Conservation (phyloP, 2,329 filamentous ascomycete species). For the Cucurbitaria berberidis region DNA sequence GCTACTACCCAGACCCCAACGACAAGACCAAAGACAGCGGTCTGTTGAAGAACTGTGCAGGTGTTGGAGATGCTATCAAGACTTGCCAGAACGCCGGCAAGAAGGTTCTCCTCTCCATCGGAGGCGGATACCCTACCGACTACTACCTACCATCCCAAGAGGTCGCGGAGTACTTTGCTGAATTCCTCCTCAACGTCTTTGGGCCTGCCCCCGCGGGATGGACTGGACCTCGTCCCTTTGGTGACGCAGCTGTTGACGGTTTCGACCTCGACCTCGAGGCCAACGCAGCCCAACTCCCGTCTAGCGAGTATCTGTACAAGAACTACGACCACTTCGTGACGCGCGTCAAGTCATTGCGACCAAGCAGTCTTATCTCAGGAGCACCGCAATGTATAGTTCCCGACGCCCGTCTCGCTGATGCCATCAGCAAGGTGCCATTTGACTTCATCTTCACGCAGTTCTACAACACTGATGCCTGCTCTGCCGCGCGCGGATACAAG, state of each 20-base stretch:
- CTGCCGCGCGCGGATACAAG: slow-evolving; percentile 52
- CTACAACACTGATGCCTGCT: slow-evolving; percentile 61
- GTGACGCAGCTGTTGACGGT: slow-evolving; percentile 55
- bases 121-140: slow-evolving; percentile 49
- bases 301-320: slow-evolving; percentile 34
- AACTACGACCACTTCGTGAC: slow-evolving; percentile 58
- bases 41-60: slow-evolving; percentile 53
- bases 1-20: slow-evolving; percentile 46
- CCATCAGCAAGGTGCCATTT: slow-evolving; percentile 54
- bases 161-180: slow-evolving; percentile 55
- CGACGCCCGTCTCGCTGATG: slow-evolving; percentile 54
- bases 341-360: slow-evolving; percentile 50
- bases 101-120: slow-evolving; percentile 54
- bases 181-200: slow-evolving; percentile 59
- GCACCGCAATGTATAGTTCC: slow-evolving; percentile 61
- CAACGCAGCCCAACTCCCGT: slow-evolving; percentile 24
- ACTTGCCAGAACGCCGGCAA: slow-evolving; percentile 43
- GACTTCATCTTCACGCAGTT: slow-evolving; percentile 64
- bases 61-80: slow-evolving; percentile 47
- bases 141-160: slow-evolving; percentile 53
- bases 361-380: slow-evolving; percentile 57
- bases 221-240: slow-evolving; percentile 56
- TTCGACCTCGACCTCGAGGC: slow-evolving; percentile 60
- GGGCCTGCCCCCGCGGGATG: slow-evolving; percentile 50
- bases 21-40: slow-evolving; percentile 44